Percentiles rank a stretch among this genome's conserved stretches.
phyloP scores from a whole-genome alignment of 164 flowering plant species.

The Houttuynia cordata region DNA sequence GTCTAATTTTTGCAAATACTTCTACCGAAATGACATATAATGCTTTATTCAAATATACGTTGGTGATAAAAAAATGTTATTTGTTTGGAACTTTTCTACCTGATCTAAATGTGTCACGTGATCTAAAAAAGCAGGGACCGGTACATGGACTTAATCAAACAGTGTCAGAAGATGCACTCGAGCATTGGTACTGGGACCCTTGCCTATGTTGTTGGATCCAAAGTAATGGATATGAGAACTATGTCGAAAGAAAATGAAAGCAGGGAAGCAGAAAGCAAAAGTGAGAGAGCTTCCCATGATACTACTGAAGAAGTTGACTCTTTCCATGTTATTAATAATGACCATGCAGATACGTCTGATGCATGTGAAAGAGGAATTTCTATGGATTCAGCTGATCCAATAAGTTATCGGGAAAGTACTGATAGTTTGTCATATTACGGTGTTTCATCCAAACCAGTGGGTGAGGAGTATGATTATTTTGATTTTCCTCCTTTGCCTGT shows the following conservation, averaged over 20 bases:
- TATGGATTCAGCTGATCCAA: conserved; percentile 44
- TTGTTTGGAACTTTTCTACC: not conserved
- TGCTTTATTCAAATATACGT: not conserved
- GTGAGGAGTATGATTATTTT: conserved; percentile 26
- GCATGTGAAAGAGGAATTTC: conserved; percentile 33
- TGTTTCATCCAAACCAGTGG: conserved; percentile 19
- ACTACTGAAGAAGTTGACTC: conserved; percentile 17
- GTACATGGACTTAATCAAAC: conserved; percentile 51
- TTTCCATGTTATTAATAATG: conserved; percentile 19
- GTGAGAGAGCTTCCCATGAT: conserved; percentile 26
- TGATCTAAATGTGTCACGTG: not conserved
- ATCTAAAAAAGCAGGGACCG: conserved; percentile 47
- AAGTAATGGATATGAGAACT: conserved; percentile 78
- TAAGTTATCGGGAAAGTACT: conserved; percentile 39
- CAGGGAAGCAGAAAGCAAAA: conserved; percentile 27
- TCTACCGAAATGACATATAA: no score
- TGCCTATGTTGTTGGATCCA: conserved; percentile 78
- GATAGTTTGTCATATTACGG: conserved; percentile 35
- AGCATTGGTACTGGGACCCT: conserved; percentile 82
- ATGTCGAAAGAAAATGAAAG: conserved; percentile 32
- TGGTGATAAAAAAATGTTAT: not conserved
- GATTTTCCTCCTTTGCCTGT: conserved; percentile 71
- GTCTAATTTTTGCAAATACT: no score
- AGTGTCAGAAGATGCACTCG: conserved; percentile 75
- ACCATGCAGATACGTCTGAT: conserved; percentile 27